Conservation (phyloP, 768 basidiomycete genomes). For the Russula abietina region DNA sequence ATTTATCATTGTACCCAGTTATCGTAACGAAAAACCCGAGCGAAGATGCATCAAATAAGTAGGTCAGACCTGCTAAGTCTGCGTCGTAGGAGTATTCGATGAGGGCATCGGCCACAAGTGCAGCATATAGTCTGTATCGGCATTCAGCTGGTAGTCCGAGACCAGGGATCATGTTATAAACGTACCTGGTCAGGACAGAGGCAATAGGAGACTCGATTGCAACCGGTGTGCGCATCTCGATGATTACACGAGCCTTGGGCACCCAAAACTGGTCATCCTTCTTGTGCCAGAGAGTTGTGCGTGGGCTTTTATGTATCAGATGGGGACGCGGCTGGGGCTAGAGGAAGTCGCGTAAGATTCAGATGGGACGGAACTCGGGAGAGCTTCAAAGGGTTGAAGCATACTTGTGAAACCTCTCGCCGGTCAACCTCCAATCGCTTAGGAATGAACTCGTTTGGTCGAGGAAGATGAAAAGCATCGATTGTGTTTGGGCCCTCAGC, state of each 20-base stretch:
- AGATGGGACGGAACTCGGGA: not conserved
- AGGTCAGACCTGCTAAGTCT: slow-evolving; percentile 80
- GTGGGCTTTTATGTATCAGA: slow-evolving; percentile 63
- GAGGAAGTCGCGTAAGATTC: not conserved
- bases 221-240: slow-evolving; percentile 66
- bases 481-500: slow-evolving; percentile 60
- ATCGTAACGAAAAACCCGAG: slow-evolving; percentile 64
- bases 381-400: slow-evolving; percentile 14
- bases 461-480: slow-evolving; percentile 68
- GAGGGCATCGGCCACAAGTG: slow-evolving; percentile 83
- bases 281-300: slow-evolving; percentile 88
- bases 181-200: slow-evolving; percentile 66
- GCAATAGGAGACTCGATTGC: slow-evolving; percentile 60
- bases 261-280: slow-evolving; percentile 97
- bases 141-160: not conserved
- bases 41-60: slow-evolving; percentile 54
- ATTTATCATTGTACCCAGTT: slow-evolving; percentile 90
- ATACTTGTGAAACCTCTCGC: slow-evolving; percentile 56
- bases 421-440: slow-evolving; percentile 79
- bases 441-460: slow-evolving; percentile 88
- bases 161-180: not conserved
- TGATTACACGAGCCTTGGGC: slow-evolving; percentile 73
- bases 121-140: slow-evolving; percentile 61
- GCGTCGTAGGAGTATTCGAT: slow-evolving; percentile 92
- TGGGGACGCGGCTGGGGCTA: slow-evolving; percentile 73